These are phyloP conservation scores for Shiraia sp. DNA, from an alignment of 2,329 filamentous ascomycete genomes.

Conservation along the genomic window DNA sequence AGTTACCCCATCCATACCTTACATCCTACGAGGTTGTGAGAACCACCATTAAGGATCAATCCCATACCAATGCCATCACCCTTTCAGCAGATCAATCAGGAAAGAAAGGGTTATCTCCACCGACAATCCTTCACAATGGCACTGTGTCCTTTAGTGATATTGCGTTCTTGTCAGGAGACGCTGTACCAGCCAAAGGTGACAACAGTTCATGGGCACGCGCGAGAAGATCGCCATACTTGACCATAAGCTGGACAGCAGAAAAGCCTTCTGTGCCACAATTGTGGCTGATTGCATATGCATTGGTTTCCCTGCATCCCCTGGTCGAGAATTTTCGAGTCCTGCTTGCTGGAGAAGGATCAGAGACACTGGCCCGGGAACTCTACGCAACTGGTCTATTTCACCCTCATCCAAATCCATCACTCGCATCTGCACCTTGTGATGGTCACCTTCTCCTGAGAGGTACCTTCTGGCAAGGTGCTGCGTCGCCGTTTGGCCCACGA, in stretches of 20 bases:
- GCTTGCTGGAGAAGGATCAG: constrained; percentile 43
- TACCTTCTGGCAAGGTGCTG: constrained; percentile 52
- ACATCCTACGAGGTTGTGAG: constrained; percentile 39
- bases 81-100: constrained; percentile 21
- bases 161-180: constrained; percentile 26
- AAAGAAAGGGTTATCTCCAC: constrained; percentile 26
- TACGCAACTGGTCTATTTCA: constrained; percentile 50
- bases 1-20: constrained; percentile 45
- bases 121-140: constrained; percentile 32
- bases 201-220: constrained; percentile 51
- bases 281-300: constrained; percentile 53
- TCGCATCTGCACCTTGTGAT: constrained; percentile 40
- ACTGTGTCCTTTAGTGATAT: constrained; percentile 35
- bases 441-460: constrained; percentile 55
- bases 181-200: constrained; percentile 32
- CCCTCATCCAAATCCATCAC: constrained; percentile 45
- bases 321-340: constrained; percentile 51
- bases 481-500: constrained; percentile 47
- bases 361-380: constrained; percentile 47
- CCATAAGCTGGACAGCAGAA: constrained; percentile 47
- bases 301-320: constrained; percentile 50
- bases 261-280: constrained; percentile 51
- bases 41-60: constrained; percentile 22
- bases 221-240: constrained; percentile 48
- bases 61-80: constrained; percentile 23